Evolutionary conservation across 1,284 basidiomycete genomes (phyloP).

Genomic region (Heterobasidion parviporum): DNA sequence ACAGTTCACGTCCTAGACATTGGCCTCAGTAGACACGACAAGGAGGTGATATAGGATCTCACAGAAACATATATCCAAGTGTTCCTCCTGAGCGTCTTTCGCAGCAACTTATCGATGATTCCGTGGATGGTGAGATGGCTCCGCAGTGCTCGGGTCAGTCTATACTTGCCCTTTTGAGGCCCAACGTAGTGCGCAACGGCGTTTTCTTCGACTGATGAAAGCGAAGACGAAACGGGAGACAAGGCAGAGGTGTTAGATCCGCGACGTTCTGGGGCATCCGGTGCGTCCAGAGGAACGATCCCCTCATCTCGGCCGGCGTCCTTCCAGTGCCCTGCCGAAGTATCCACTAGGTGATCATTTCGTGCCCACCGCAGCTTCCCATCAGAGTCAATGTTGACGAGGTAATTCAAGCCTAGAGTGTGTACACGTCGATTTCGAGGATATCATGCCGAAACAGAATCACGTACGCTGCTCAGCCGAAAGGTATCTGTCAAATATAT

Average conservation of each 20-base stretch:
- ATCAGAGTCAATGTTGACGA: slow-evolving; percentile 53
- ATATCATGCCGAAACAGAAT: neutral
- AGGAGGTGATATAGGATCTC: neutral
- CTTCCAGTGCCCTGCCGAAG: slow-evolving; percentile 53
- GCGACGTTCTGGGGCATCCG: slow-evolving; percentile 20
- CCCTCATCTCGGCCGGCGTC: slow-evolving; percentile 52
- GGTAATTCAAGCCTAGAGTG: slow-evolving; percentile 51
- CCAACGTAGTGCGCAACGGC: slow-evolving; percentile 46
- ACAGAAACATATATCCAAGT: slow-evolving; percentile 65
- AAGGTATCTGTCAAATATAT: slow-evolving; percentile 38
- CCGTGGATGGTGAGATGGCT: slow-evolving; percentile 46
- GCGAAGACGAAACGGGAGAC: slow-evolving; percentile 11
- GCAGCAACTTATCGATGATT: slow-evolving; percentile 45
- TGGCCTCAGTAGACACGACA: neutral
- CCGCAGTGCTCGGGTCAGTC: slow-evolving; percentile 31
- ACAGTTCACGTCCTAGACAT: slow-evolving; percentile 40
- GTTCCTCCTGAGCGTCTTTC: slow-evolving; percentile 54
- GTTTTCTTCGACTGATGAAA: slow-evolving; percentile 21
- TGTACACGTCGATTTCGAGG: neutral
- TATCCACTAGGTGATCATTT: slow-evolving; percentile 57
- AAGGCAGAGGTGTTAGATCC: slow-evolving; percentile 7
- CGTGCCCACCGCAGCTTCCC: slow-evolving; percentile 68
- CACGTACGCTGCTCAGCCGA: slow-evolving; percentile 55
- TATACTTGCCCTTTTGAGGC: slow-evolving; percentile 22
- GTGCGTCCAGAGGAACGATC: slow-evolving; percentile 38